Evolutionary conservation across 495 filamentous ascomycete genomes (phyloP).

Genomic region (Immersiella caudata): DNA sequence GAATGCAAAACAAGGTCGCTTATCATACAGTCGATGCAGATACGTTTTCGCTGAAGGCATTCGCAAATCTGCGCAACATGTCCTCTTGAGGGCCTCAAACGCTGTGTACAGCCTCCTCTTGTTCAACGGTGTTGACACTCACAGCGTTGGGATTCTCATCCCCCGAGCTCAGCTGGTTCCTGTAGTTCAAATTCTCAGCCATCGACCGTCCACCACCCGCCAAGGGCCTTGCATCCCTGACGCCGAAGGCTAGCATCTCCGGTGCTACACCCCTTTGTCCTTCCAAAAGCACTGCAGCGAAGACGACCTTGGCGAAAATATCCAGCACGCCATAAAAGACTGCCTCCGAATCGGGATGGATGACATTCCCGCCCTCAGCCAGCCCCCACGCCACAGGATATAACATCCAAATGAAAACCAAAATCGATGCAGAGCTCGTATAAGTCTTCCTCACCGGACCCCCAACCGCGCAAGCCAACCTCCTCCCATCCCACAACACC

Average conservation of each 20-base stretch:
- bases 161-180: not conserved
- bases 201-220: not conserved
- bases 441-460: constrained; percentile 54
- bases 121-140: not conserved
- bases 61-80: no score
- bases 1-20: no score
- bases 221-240: not conserved
- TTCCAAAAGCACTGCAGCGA: not conserved
- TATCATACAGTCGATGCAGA: no score
- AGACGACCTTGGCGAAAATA: constrained; percentile 14
- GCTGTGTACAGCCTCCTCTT: not conserved
- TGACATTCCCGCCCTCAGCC: constrained; percentile 67
- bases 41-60: no score
- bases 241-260: not conserved
- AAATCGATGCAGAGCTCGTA: constrained; percentile 52
- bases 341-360: constrained; percentile 63
- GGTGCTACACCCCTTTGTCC: not conserved
- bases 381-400: constrained; percentile 73
- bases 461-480: constrained; percentile 57
- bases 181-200: constrained; percentile 1
- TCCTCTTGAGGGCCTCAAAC: not conserved
- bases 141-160: not conserved
- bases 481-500: constrained; percentile 53
- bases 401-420: constrained; percentile 62
- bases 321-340: constrained; percentile 74